Base-by-base conservation (phyloP, 495 filamentous ascomycete genomes). In the Mycothermus thermophilus region DNA sequence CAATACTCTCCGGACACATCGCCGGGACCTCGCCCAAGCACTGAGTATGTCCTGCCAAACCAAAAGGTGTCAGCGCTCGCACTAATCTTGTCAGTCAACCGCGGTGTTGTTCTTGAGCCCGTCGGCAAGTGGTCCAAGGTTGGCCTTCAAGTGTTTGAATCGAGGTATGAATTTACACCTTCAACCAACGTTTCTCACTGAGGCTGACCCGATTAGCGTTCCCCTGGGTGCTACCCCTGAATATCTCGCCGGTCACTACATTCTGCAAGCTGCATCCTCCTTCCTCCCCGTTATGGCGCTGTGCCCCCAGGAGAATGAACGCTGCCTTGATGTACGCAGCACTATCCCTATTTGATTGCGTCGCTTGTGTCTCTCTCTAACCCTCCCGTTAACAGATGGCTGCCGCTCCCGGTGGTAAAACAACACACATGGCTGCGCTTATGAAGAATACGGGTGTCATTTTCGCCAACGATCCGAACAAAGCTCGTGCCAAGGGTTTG, bases 121-220 rank as follows among this genome's bases (percentile, higher is more conserved):
- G 83, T 97, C 1, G 90, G 90, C 25, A 97, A 97, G 54, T 97
- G 90, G 90, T 90, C 83, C 23, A 97, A 97, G 59, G 82, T 96
- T 44, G 90, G 90, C 27, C 69, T 97, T 8, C 90, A 97, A 55
- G 72, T 97, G 19, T 97, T 96, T 59, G 92, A 96, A 50, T 81
- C 79, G 30, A 76, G 77, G 35, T 50, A 47, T 14, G 21, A 21
- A 17, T 18, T 23, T 0, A 1, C 11, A 16, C 12, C 10, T n/a
- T 13, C 1, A 2, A 8, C 3, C 2, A 21, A 3, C 4, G 3
- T 8, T 7, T 0, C 2, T 10, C 1, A 14, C 24, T 4, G 1
- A 15, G 5, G 9, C 24, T 41, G 14, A 45, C 27, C 3, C 12
- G 18, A 3, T 16, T 16, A 47, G 44, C 8, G 92, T 96, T 0